Evolutionary conservation across 1,139 yeast genomes (phyloP).

Genomic region (Pichia sp.): DNA sequence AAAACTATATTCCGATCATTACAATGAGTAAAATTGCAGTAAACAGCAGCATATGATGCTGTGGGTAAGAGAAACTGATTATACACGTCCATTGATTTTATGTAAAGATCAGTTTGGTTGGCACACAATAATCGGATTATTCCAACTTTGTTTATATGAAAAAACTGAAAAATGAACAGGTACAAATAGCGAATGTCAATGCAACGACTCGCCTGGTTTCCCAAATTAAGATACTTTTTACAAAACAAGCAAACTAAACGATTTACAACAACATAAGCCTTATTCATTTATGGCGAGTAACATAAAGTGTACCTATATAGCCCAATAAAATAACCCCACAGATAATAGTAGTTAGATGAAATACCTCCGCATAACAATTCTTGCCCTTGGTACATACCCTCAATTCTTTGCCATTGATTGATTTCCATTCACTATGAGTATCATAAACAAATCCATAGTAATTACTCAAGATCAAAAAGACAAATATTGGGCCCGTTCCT

Average conservation of each 20-base stretch:
- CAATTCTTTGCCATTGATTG: conserved; percentile 23
- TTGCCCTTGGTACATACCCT: conserved; percentile 35
- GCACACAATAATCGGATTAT: too few relatives aligned
- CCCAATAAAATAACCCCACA: conserved; percentile 22
- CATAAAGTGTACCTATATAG: neutral
- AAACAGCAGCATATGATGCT: conserved; percentile 54
- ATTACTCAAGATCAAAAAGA: conserved; percentile 37
- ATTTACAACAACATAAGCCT: too few relatives aligned
- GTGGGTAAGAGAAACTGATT: conserved; percentile 78
- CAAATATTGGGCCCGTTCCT: conserved; percentile 41
- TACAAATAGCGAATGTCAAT: too few relatives aligned
- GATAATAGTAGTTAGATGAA: conserved; percentile 31
- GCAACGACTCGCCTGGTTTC: too few relatives aligned
- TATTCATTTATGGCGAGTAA: neutral
- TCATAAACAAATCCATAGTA: conserved; percentile 38
- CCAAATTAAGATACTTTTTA: too few relatives aligned
- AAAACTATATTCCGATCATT: conserved; percentile 41
- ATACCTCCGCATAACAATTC: conserved; percentile 35
- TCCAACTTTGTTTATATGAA: too few relatives aligned
- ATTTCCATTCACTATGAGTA: conserved; percentile 26
- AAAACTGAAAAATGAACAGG: too few relatives aligned
- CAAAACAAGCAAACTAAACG: too few relatives aligned
- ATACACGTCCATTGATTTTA: conserved; percentile 90
- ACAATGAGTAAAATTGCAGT: conserved; percentile 54
- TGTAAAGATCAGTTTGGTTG: too few relatives aligned